Conservation (phyloP, 2,329 filamentous ascomycete species). For the Penicillium sp. region DNA sequence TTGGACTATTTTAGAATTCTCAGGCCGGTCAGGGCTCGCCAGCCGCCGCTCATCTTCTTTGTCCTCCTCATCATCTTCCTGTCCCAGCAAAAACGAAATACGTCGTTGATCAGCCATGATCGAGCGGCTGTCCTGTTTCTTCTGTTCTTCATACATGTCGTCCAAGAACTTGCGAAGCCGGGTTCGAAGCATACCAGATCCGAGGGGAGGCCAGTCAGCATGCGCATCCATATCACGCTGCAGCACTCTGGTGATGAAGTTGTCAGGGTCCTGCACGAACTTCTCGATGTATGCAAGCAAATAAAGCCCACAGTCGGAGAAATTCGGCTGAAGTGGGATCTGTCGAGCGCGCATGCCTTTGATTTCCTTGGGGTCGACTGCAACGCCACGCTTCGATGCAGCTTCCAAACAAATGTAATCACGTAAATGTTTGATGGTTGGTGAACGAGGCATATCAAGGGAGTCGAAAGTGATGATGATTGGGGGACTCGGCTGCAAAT, state of each 20-base stretch:
- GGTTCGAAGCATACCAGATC: constrained; percentile 60
- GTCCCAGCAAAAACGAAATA: constrained; percentile 34
- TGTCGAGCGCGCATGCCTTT: constrained; percentile 68
- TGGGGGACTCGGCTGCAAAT: constrained; percentile 56
- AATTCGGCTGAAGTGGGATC: constrained; percentile 80
- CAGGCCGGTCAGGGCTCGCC: background rate
- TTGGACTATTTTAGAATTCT: too few species aligned
- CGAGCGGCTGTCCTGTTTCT: constrained; percentile 38
- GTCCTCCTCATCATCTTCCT: background rate
- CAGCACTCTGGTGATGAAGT: constrained; percentile 67
- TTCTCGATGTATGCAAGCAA: constrained; percentile 80
- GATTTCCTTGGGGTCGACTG: constrained; percentile 45
- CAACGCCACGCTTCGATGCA: constrained; percentile 57
- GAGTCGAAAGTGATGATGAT: constrained; percentile 88
- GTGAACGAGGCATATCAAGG: constrained; percentile 63
- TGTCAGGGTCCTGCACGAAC: constrained; percentile 73
- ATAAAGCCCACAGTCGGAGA: constrained; percentile 86
- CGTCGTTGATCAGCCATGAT: constrained; percentile 31
- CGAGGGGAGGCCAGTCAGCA: constrained; percentile 56
- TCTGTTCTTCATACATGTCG: constrained; percentile 60
- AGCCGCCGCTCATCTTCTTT: background rate
- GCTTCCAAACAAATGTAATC: constrained; percentile 77
- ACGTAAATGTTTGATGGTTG: constrained; percentile 68
- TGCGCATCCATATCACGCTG: constrained; percentile 61
- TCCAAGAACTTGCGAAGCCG: constrained; percentile 68